Evolutionary conservation across 495 filamentous ascomycete genomes (phyloP).

Genomic region (Aspergillus sclerotioniger): DNA sequence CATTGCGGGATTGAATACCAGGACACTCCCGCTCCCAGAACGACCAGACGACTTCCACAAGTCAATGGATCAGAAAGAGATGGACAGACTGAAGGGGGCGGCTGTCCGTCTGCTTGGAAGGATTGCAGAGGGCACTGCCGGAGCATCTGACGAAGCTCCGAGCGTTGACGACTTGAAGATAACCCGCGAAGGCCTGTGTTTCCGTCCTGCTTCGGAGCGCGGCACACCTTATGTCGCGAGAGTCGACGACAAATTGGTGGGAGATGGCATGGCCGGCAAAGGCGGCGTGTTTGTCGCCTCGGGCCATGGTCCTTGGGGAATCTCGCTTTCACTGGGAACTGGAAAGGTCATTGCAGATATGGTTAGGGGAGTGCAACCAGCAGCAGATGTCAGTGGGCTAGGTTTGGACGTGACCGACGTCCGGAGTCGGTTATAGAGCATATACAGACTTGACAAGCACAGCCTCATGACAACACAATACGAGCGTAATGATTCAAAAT

Average conservation of each 20-base stretch:
- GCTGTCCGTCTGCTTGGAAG: constrained; percentile 56
- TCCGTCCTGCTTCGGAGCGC: constrained; percentile 62
- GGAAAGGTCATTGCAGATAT: constrained; percentile 65
- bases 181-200: constrained; percentile 65
- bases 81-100: constrained; percentile 52
- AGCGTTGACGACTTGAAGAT: constrained; percentile 58
- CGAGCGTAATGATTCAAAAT: too few species aligned
- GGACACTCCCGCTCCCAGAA: constrained; percentile 54
- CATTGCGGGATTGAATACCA: constrained; percentile 68
- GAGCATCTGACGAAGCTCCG: constrained; percentile 18
- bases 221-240: constrained; percentile 62
- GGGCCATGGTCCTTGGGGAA: constrained; percentile 76
- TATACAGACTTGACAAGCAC: too few species aligned
- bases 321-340: constrained; percentile 61
- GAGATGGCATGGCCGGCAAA: constrained; percentile 38
- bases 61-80: constrained; percentile 39
- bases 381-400: constrained; percentile 50
- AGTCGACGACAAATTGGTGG: constrained; percentile 54
- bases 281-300: constrained; percentile 70
- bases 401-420: constrained; percentile 21
- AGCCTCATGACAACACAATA: too few species aligned
- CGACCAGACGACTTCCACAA: constrained; percentile 47
- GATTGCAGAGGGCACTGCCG: constrained; percentile 16
- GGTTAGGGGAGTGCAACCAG: constrained; percentile 49
- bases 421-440: too few species aligned